Evolutionary conservation across 2,329 filamentous ascomycete species (phyloP), one percentile per base, ranked within the genome.

Genomic region (Cephalotrichum gorgonifer): DNA sequence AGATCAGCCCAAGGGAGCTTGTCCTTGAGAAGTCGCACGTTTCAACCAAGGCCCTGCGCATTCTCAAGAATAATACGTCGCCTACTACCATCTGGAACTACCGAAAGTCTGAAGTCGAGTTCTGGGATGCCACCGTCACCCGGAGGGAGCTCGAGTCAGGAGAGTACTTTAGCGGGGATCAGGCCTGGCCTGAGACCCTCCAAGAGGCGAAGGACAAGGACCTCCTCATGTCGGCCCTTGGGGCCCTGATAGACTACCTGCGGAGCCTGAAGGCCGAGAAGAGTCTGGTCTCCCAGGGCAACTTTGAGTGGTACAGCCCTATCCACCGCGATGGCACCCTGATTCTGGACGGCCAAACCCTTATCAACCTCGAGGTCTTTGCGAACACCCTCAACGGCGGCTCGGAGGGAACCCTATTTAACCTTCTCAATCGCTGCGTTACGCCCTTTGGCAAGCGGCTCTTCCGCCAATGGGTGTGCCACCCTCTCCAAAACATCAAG

Each of bases 301-400:
- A 94, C 62, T 96, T 98, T 61, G 79, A 82, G 47, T 85, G 82
- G 75, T 98, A 98, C 64, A 89, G 86, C 61, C 93, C 93, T 0
- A 97, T 98, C 47, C 79, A 81, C 50, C 85, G 85, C 59, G 95
- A 96, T 61, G 88, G 89, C 12, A 97, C 88, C 27, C 71, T 98
- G 42, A 85, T 98, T 9, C 76, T 98, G 1, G 93, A 98, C 58
- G 93, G 93, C 1, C 93, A 98, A 62, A 97, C 90, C 22, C 74
- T 98, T 57, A 94, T 95, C 72, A 98, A 98, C 60, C 81, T 98
- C n/a, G 93, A 98, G 62, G 79, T 98, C 5, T 98, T 98, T 57
- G 79, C 88, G 57, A 98, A 98, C 65, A 90, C 85, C 1, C 88
- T 86, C 55, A 91, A 96, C 60, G 91, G 90, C 7, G 82, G 88